Conservation (phyloP, 345 rosid species). For the Lagerstroemia speciosa region DNA sequence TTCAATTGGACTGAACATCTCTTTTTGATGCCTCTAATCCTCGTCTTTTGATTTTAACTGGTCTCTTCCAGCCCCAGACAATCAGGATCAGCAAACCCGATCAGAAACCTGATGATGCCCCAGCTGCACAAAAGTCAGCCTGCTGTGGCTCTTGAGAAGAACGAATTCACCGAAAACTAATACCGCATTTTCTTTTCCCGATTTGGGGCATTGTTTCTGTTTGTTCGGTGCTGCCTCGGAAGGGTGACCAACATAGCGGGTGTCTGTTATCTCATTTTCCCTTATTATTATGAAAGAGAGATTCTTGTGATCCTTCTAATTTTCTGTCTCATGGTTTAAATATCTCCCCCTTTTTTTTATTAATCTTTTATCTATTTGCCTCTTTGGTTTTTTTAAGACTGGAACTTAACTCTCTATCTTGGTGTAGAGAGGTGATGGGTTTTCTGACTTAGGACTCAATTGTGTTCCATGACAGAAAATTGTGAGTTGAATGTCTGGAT, state of each 20-base stretch:
- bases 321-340: background rate
- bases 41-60: background rate
- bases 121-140: constrained; percentile 34
- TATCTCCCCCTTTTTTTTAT: background rate
- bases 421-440: too few species aligned
- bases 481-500: too few species aligned
- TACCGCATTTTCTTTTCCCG: background rate
- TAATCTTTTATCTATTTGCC: too few species aligned
- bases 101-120: constrained; percentile 16
- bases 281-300: background rate
- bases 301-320: background rate
- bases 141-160: constrained; percentile 39
- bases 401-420: too few species aligned
- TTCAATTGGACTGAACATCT: too few species aligned
- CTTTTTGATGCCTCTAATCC: background rate
- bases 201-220: background rate
- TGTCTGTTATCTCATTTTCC: background rate
- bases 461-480: too few species aligned
- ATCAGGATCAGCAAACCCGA: constrained; percentile 44
- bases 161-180: background rate
- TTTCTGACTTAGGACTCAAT: too few species aligned
- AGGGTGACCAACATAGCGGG: background rate
- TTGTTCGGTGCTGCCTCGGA: background rate
- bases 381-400: too few species aligned
- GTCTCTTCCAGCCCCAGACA: constrained; percentile 33